phyloP scores from a whole-genome alignment of 208 protist species.

The Zelonia costaricensis region DNA sequence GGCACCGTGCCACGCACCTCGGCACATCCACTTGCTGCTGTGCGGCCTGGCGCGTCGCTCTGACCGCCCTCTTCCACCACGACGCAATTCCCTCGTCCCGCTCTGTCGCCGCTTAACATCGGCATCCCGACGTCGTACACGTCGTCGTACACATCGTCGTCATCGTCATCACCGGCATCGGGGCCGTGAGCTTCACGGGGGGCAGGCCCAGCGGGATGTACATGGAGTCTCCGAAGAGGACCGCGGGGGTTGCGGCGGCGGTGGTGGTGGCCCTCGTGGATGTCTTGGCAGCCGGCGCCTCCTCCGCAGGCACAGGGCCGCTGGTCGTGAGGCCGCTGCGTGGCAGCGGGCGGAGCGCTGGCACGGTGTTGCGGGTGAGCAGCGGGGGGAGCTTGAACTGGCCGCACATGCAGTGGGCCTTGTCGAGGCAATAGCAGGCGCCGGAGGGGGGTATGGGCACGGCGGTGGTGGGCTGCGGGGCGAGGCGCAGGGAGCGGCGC shows the following conservation, averaged over 20 bases:
- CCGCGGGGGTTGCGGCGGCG: neutral
- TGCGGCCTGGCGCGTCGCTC: too few species aligned
- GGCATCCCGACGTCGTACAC: neutral
- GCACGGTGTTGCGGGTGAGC: neutral
- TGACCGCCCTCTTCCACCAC: too few species aligned
- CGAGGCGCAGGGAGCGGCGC: slow-evolving; percentile 9
- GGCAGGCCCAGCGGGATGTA: slow-evolving; percentile 1
- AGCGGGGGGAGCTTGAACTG: slow-evolving; percentile 17
- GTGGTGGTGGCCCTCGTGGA: too few species aligned
- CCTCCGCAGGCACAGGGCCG: neutral
- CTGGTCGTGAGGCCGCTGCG: slow-evolving; percentile 8
- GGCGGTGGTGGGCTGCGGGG: neutral
- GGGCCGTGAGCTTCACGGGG: slow-evolving; percentile 5
- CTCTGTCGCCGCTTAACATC: neutral
- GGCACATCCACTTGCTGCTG: too few species aligned
- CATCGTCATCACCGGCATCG: slow-evolving; percentile 8
- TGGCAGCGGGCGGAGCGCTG: neutral
- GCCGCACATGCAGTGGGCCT: slow-evolving; percentile 23
- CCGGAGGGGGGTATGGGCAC: neutral
- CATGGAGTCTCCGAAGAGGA: neutral
- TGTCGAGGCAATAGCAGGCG: slow-evolving; percentile 27
- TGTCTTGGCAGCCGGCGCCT: neutral
- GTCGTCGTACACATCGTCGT: neutral
- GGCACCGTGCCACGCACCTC: too few species aligned
- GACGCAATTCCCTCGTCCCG: neutral